Evolutionary conservation across 2,329 filamentous ascomycete species (phyloP), one percentile per base, ranked within the genome.

Genomic region (Neurospora crassa): DNA sequence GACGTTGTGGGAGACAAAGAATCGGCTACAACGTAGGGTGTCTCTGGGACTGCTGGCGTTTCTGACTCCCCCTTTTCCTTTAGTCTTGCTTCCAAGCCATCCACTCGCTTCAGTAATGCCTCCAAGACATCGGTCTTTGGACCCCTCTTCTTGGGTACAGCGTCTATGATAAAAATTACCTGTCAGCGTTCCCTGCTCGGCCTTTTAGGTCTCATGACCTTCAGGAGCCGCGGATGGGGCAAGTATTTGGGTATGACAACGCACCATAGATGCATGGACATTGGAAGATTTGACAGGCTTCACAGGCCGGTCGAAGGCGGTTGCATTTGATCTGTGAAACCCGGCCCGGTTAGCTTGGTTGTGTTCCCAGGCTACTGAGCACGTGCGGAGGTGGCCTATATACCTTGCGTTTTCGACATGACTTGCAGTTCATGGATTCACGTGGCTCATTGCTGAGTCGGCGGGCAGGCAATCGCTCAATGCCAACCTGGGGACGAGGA

Each of bases 401-500:
- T 81, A 95, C 93, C 90, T 97, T 97, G 83, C 93, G 87, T 82
- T 96, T 96, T 76, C 93, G 89, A 84, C 93, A 97, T 71, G 92
- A 96, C 81, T 97, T 96, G 88, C 93, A 97, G 81, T 97, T 97
- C 93, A 97, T 97, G 42, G 92, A 92, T 84, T 96, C 93, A 77
- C 92, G 89, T 53, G 92, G 92, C 80, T 96, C 92, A 77, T 88
- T 91, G 80, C 86, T 89, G 81, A 89, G 84, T 59, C 91, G 89
- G 74, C 91, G 89, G 70, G 90, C 86, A 37, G 91, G 91, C 75
- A 95, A 83, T 73, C 92, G 89, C 82, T 94, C 91, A 80, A 95
- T 95, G 79, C 91, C 91, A 77, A 94, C 90, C 83, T 92, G 91
- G 40, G 91, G 91, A 77, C 92, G 88, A 37, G 53, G 53, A 37